phyloP scores from a whole-genome alignment of 1,284 basidiomycete genomes.

The Pseudozyma sp. region DNA sequence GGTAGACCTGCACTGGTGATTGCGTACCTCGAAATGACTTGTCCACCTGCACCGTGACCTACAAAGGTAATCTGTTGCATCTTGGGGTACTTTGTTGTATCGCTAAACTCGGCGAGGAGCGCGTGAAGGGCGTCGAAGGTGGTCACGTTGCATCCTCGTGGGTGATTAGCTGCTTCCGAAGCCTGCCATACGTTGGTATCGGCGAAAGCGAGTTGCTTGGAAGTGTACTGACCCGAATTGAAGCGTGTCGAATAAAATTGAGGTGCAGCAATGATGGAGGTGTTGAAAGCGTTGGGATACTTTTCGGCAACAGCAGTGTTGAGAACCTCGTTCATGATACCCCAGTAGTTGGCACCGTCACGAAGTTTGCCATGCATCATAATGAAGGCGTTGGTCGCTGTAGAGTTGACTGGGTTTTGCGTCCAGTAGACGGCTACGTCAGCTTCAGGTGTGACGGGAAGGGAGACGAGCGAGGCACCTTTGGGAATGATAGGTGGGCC shows the following conservation, averaged over 20 bases:
- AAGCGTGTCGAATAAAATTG: slow-evolving; percentile 59
- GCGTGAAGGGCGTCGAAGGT: slow-evolving; percentile 65
- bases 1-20: slow-evolving; percentile 51
- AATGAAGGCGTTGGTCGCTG: slow-evolving; percentile 56
- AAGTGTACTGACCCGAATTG: slow-evolving; percentile 62
- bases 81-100: slow-evolving; percentile 51
- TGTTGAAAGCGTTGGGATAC: slow-evolving; percentile 24
- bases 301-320: slow-evolving; percentile 41
- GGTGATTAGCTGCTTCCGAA: slow-evolving; percentile 57
- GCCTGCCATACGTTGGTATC: slow-evolving; percentile 65
- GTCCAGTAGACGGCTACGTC: slow-evolving; percentile 57
- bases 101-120: slow-evolving; percentile 56
- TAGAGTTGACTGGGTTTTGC: slow-evolving; percentile 35
- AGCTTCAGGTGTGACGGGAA: slow-evolving; percentile 37
- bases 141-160: slow-evolving; percentile 42
- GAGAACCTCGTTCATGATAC: slow-evolving; percentile 56
- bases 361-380: slow-evolving; percentile 67
- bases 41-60: slow-evolving; percentile 67
- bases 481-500: slow-evolving; percentile 30
- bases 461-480: slow-evolving; percentile 45
- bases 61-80: slow-evolving; percentile 63
- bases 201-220: slow-evolving; percentile 52
- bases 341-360: slow-evolving; percentile 61
- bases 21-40: slow-evolving; percentile 65
- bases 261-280: slow-evolving; percentile 60